These are phyloP conservation scores for Obelidium mucronatum DNA, from an alignment of 192 early-diverging fungal species.

Conservation along the genomic window DNA sequence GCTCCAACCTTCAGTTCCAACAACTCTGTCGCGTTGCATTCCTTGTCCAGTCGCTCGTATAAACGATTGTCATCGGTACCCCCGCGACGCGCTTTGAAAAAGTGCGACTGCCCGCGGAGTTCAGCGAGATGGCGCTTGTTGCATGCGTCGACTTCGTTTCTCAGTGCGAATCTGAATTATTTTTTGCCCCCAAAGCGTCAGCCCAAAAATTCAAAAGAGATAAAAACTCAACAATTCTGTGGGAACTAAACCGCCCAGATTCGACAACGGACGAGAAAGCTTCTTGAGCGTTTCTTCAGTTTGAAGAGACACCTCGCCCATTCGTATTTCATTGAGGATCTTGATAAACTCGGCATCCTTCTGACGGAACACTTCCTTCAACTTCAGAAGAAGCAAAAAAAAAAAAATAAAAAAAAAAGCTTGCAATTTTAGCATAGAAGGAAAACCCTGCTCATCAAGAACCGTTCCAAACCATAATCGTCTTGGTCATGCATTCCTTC, in stretches of 20 bases:
- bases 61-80: constrained; percentile 13
- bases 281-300: constrained; percentile 59
- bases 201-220: neutral
- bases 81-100: constrained; percentile 11
- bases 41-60: constrained; percentile 38
- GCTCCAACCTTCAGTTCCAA: constrained; percentile 77
- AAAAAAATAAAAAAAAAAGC: neutral
- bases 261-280: constrained; percentile 51
- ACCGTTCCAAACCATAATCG: constrained; percentile 43
- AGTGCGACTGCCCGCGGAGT: constrained; percentile 53
- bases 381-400: constrained; percentile 25
- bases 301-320: constrained; percentile 69
- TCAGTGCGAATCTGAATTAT: constrained; percentile 68
- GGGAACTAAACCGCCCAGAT: constrained; percentile 58
- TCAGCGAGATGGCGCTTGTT: constrained; percentile 62
- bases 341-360: constrained; percentile 80
- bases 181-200: constrained; percentile 1
- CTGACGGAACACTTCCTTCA: constrained; percentile 87
- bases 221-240: constrained; percentile 39
- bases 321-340: constrained; percentile 87
- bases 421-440: neutral
- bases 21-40: constrained; percentile 62
- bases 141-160: constrained; percentile 77
- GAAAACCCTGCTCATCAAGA: neutral
- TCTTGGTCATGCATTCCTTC: constrained; percentile 33